A percentile compares a stretch with the other conserved stretches of the same genome.
Evolutionary conservation across 1,139 yeast genomes (phyloP).

Genomic region (Ogataea hybrid): DNA sequence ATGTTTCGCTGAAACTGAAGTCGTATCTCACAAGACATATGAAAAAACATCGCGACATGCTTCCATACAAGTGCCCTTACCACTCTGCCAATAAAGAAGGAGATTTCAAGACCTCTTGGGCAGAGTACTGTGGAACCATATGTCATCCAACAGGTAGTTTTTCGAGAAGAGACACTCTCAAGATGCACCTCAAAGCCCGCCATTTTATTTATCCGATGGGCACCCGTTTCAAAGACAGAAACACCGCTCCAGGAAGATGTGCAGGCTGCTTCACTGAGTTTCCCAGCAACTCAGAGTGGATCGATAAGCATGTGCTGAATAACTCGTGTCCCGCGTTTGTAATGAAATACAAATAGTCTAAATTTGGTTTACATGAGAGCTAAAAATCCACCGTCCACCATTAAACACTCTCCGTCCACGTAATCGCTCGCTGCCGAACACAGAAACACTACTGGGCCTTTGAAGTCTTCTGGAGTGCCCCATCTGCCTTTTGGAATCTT

Average conservation of each 20-base stretch:
- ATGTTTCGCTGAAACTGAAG: constrained; percentile 50
- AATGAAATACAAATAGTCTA: constrained; percentile 21
- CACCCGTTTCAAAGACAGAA: constrained; percentile 46
- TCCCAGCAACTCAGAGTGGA: constrained; percentile 48
- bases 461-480: constrained; percentile 53
- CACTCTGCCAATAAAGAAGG: constrained; percentile 32
- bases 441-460: constrained; percentile 52
- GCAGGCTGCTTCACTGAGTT: constrained; percentile 56
- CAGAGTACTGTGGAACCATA: constrained; percentile 36
- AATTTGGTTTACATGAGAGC: constrained; percentile 26
- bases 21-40: constrained; percentile 56
- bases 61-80: constrained; percentile 57
- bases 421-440: constrained; percentile 50
- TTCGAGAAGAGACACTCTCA: constrained; percentile 56
- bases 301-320: constrained; percentile 47
- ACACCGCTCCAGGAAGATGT: constrained; percentile 48
- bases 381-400: constrained; percentile 61
- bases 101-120: constrained; percentile 7
- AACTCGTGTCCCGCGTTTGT: constrained; percentile 47
- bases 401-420: constrained; percentile 49
- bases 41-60: constrained; percentile 49
- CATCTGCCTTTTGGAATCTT: constrained; percentile 53
- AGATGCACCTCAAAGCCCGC: constrained; percentile 55
- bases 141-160: constrained; percentile 63
- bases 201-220: constrained; percentile 62